Evolutionary conservation across 2,329 filamentous ascomycete genomes (phyloP).

Genomic region (Alternaria sp.): DNA sequence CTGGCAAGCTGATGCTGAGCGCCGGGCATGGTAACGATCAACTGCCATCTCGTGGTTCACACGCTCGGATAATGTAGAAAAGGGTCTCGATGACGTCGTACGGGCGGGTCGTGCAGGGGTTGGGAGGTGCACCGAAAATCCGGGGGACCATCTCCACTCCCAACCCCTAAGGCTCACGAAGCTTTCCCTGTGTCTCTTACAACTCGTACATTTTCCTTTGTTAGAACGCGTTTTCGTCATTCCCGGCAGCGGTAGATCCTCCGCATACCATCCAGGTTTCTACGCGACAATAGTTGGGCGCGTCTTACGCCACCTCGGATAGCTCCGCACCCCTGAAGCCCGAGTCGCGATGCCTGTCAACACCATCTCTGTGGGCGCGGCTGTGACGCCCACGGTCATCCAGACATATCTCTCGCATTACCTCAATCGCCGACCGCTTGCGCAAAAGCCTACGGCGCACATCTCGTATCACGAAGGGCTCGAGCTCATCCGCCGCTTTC

Average conservation of each 20-base stretch:
- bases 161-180: slow-evolving; percentile 4
- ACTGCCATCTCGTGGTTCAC: background rate
- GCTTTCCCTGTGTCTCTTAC: background rate
- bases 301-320: slow-evolving; percentile 8
- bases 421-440: slow-evolving; percentile 76
- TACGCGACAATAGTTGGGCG: background rate
- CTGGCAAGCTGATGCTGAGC: background rate
- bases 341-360: slow-evolving; percentile 66
- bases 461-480: slow-evolving; percentile 95
- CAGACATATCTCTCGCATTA: slow-evolving; percentile 91
- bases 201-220: background rate
- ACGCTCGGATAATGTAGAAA: background rate
- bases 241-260: background rate
- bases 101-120: background rate
- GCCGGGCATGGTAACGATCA: background rate
- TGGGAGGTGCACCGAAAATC: slow-evolving; percentile 5
- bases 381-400: slow-evolving; percentile 86
- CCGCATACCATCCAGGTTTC: background rate
- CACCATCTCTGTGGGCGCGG: slow-evolving; percentile 80
- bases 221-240: background rate
- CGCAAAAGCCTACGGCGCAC: slow-evolving; percentile 83
- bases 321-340: slow-evolving; percentile 11
- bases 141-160: slow-evolving; percentile 10
- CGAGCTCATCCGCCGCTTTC: slow-evolving; percentile 83
- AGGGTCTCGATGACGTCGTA: slow-evolving; percentile 8